phyloP scores from a whole-genome alignment of 2,329 filamentous ascomycete species.

The Phoma sp. region DNA sequence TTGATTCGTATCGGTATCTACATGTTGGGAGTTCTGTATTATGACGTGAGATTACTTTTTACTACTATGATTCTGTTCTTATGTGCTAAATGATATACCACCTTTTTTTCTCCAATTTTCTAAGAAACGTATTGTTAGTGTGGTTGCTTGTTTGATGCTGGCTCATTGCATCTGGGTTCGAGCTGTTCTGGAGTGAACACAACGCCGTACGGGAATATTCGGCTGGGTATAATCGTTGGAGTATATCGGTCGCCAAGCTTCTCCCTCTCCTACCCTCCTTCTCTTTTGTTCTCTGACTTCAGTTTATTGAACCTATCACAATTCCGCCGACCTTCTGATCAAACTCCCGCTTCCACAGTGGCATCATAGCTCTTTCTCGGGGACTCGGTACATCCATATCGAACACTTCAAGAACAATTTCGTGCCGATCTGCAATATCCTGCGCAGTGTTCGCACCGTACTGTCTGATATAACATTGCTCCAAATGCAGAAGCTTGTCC shows the following conservation, averaged over 20 bases:
- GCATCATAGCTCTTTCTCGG: constrained; percentile 37
- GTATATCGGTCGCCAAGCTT: neutral
- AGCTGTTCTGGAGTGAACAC: no score
- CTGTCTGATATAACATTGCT: constrained; percentile 36
- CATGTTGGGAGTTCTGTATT: no score
- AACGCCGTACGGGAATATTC: neutral
- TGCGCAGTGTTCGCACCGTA: constrained; percentile 28
- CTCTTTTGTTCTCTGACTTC: neutral
- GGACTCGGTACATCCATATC: constrained; percentile 20
- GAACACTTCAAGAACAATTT: constrained; percentile 33
- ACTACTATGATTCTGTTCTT: no score
- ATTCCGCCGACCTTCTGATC: constrained; percentile 31
- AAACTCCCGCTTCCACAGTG: constrained; percentile 44
- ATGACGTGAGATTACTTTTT: no score
- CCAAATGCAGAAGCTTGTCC: constrained; percentile 26
- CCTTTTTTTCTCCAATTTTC: no score
- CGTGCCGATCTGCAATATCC: constrained; percentile 24
- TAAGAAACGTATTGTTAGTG: no score
- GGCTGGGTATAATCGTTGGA: no score
- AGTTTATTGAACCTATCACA: constrained; percentile 15
- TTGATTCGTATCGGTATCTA: no score
- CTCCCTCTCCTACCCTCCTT: no score
- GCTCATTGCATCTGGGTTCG: no score
- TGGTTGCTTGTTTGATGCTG: no score
- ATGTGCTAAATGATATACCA: no score